Conservation (phyloP, 768 basidiomycete species). For the Boletus rubroflammeus region DNA sequence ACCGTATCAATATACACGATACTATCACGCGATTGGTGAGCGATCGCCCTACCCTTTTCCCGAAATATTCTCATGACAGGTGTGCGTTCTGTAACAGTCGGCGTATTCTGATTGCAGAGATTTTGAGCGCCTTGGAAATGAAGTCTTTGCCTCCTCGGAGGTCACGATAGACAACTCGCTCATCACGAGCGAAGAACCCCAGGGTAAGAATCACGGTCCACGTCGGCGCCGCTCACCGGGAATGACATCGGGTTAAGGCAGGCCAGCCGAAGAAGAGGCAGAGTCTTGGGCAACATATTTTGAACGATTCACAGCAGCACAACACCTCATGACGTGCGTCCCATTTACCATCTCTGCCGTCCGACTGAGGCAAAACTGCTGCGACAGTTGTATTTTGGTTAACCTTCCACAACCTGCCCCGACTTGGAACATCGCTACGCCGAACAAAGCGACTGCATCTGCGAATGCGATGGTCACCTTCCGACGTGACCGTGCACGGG, state of each 20-base stretch:
- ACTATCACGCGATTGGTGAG: constrained; percentile 27
- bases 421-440: constrained; percentile 19
- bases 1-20: constrained; percentile 27
- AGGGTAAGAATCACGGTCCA: constrained; percentile 2
- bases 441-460: constrained; percentile 20
- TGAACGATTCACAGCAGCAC: constrained; percentile 21
- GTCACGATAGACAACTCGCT: constrained; percentile 23
- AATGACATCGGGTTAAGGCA: constrained; percentile 12
- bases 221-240: background rate
- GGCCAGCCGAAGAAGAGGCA: constrained; percentile 15
- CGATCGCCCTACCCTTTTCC: background rate
- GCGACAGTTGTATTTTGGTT: constrained; percentile 20
- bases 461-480: constrained; percentile 24
- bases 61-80: background rate
- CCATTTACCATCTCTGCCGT: background rate
- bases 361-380: background rate
- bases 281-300: constrained; percentile 21
- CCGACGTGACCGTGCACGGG: constrained; percentile 24
- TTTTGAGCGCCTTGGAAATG: constrained; percentile 24
- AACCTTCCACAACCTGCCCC: constrained; percentile 26
- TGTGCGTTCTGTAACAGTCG: constrained; percentile 7
- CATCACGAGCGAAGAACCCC: constrained; percentile 19
- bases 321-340: constrained; percentile 25
- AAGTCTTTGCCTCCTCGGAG: constrained; percentile 25
- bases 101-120: constrained; percentile 26